Base-by-base conservation (phyloP, 2,329 filamentous ascomycete genomes). In the Xylaria sp. region DNA sequence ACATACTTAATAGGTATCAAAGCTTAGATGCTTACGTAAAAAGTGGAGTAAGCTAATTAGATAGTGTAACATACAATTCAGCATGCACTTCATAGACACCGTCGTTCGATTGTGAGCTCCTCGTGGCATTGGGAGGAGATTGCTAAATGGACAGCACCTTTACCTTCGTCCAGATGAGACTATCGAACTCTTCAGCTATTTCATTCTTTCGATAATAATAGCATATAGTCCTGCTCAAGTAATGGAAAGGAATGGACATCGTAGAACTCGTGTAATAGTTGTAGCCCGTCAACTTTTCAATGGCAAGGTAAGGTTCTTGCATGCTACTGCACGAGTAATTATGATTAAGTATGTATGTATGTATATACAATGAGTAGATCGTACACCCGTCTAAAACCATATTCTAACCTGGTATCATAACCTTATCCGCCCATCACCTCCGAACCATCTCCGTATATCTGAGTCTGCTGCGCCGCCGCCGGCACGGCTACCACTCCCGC, bases 391-490 rank as follows among this genome's bases (percentile, higher is more conserved):
- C 48, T 59, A 52, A 54, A 54, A 32, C 63, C 59, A 28, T 64
- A 50, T 58, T 65, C 52, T 65, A 62, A 58, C 39, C 46, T 52
- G 41, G 56, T 69, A 61, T 70, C 70, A 79, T 63, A 79, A 48
- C 52, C 77, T 73, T 75, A 79, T 78, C 65, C 78, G 73, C 28
- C 82, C 82, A 15, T 83, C 82, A 32, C 85, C 86, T 15, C 84
- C 86, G 77, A 91, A 90, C 87, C 88, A 89, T 62, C 87, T 82
- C 62, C 87, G 82, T 60, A 90, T 83, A 72, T 87, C 84, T 7
- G 80, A 81, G 56, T 80, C 78, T 5, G 77, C 76, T 2, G 75
- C 73, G 20, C 68, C 76, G 48, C 68, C 67, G 48, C 70, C 73
- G 23, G 67, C 75, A 52, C 70, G 66, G 52, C 70, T 73, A 52